A percentile compares a stretch with the other conserved stretches of the same genome.
These are phyloP conservation scores for Zygoascus meyerae DNA, from an alignment of 1,139 yeast genomes.

Conservation along the genomic window DNA sequence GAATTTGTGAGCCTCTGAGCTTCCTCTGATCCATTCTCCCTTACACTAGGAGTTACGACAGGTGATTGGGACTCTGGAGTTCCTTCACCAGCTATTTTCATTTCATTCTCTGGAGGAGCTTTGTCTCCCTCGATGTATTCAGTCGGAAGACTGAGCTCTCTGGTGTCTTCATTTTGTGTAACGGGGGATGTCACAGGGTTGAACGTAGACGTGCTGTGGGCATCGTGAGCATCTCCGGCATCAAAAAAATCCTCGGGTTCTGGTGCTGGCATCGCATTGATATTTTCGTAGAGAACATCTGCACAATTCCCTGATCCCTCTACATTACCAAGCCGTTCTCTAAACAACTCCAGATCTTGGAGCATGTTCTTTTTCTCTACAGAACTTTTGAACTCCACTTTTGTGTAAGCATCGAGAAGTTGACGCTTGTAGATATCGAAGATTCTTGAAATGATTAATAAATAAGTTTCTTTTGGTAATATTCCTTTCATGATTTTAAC, in stretches of 20 bases:
- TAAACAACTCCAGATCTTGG: slow-evolving; percentile 60
- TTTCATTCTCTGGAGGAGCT: too few relatives aligned
- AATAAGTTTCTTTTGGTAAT: slow-evolving; percentile 48
- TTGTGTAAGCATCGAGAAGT: slow-evolving; percentile 50
- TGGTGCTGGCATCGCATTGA: slow-evolving; percentile 43
- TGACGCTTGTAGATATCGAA: slow-evolving; percentile 56
- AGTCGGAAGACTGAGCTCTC: too few relatives aligned
- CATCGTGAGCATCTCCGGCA: slow-evolving; percentile 12
- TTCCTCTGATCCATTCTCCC: too few relatives aligned
- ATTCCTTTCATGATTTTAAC: slow-evolving; percentile 56
- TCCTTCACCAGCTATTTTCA: too few relatives aligned
- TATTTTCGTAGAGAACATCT: slow-evolving; percentile 59
- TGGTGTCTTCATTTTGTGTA: neutral
- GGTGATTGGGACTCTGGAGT: too few relatives aligned
- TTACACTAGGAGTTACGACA: too few relatives aligned
- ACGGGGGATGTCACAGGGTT: neutral
- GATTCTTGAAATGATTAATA: slow-evolving; percentile 33
- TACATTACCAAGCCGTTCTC: slow-evolving; percentile 52
- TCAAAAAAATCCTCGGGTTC: slow-evolving; percentile 20
- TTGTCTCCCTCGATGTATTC: too few relatives aligned
- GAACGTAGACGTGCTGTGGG: neutral
- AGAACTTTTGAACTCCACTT: slow-evolving; percentile 41
- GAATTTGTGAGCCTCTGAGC: too few relatives aligned
- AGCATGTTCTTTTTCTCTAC: slow-evolving; percentile 38
- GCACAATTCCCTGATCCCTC: slow-evolving; percentile 65